These are phyloP conservation scores for Talaromyces thailandensis DNA, from an alignment of 495 filamentous ascomycete genomes.

Conservation along the genomic window DNA sequence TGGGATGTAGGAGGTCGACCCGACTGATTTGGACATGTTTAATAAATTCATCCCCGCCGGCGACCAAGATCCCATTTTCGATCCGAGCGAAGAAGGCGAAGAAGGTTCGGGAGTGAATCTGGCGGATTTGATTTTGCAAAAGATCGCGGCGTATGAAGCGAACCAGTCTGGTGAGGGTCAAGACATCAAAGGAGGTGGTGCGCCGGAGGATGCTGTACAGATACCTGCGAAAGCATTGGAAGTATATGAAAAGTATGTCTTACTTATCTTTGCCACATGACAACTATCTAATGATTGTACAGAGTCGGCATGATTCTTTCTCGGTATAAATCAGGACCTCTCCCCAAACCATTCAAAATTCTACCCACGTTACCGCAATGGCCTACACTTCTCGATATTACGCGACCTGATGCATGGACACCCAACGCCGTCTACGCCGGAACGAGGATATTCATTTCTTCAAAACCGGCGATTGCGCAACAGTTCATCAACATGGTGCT, in stretches of 20 bases:
- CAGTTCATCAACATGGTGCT: slow-evolving; percentile 73
- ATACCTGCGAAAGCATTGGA: slow-evolving; percentile 87
- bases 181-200: slow-evolving; percentile 37
- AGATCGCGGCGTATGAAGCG: slow-evolving; percentile 88
- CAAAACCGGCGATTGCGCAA: slow-evolving; percentile 66
- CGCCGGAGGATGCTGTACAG: slow-evolving; percentile 71
- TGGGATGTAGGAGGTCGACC: slow-evolving; percentile 64
- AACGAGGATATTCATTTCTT: slow-evolving; percentile 80
- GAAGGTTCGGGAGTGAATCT: slow-evolving; percentile 63
- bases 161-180: slow-evolving; percentile 36
- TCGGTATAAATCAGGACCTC: slow-evolving; percentile 85
- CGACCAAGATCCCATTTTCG: slow-evolving; percentile 41
- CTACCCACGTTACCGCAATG: slow-evolving; percentile 84
- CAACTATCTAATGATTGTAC: slow-evolving; percentile 10
- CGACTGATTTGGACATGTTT: slow-evolving; percentile 82
- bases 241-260: slow-evolving; percentile 76
- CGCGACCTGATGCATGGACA: slow-evolving; percentile 77
- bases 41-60: slow-evolving; percentile 70
- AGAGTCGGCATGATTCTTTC: slow-evolving; percentile 83
- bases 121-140: slow-evolving; percentile 83
- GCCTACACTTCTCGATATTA: slow-evolving; percentile 78
- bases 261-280: neutral
- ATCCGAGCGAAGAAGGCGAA: slow-evolving; percentile 33
- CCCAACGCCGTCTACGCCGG: slow-evolving; percentile 78
- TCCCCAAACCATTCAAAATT: slow-evolving; percentile 97